Evolutionary conservation across 1,284 basidiomycete species (phyloP).

Genomic region (Porogramme epimiltina): DNA sequence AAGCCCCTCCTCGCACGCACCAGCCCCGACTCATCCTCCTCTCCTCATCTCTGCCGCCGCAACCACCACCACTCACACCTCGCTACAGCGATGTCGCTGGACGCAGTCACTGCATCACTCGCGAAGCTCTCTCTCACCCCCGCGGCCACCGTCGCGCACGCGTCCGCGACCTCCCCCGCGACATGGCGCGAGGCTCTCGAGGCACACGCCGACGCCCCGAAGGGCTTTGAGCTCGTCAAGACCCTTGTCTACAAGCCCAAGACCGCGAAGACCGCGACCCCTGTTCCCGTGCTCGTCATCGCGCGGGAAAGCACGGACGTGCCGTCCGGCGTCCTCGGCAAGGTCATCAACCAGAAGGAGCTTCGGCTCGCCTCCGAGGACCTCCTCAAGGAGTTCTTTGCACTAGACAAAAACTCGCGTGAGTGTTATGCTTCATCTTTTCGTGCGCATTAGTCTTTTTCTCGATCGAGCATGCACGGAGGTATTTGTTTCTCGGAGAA

Average conservation of each 20-base stretch:
- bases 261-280: slow-evolving; percentile 84
- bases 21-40: slow-evolving; percentile 2
- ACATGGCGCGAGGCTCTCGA: slow-evolving; percentile 69
- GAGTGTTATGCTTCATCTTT: slow-evolving; percentile 34
- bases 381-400: slow-evolving; percentile 84
- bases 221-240: slow-evolving; percentile 73
- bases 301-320: slow-evolving; percentile 85
- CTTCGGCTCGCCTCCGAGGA: slow-evolving; percentile 88
- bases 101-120: slow-evolving; percentile 40
- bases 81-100: slow-evolving; percentile 33
- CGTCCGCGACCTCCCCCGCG: slow-evolving; percentile 59
- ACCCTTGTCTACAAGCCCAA: slow-evolving; percentile 90
- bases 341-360: slow-evolving; percentile 88
- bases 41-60: background rate
- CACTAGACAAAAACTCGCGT: slow-evolving; percentile 86
- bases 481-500: no score
- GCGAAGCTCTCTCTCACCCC: slow-evolving; percentile 57
- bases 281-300: slow-evolving; percentile 86
- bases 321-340: slow-evolving; percentile 73
- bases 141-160: slow-evolving; percentile 51
- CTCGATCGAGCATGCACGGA: no score
- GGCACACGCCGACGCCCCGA: slow-evolving; percentile 49
- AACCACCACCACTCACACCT: slow-evolving; percentile 1
- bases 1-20: slow-evolving; percentile 7
- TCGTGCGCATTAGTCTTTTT: background rate